Base-by-base conservation (phyloP, 2,329 filamentous ascomycete species). In the Waltergamsia citrina region DNA sequence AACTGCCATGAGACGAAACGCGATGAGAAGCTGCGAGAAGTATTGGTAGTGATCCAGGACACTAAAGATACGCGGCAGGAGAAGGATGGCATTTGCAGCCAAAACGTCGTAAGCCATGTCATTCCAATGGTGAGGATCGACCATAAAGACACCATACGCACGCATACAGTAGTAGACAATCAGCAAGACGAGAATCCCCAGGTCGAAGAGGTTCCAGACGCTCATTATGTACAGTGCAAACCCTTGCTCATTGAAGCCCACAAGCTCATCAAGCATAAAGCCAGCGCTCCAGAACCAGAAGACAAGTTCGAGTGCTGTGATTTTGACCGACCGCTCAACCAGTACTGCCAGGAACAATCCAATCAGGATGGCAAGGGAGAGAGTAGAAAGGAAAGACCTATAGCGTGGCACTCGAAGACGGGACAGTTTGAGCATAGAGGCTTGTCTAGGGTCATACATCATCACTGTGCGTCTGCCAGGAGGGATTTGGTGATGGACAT, bases 281-380 rank as follows among this genome's bases (percentile, higher is more conserved):
- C 90, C 90, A 18, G 86, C 85, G 51, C 86, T 94, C 88, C 90
- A 96, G 56, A 95, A 85, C 90, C 90, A 96, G 59, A 96, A 95
- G 10, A 94, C 56, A 12, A 95, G 65, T 54, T 96, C 90, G 8
- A 95, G 63, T 1, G 74, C 74, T 2, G 86, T 94, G 48, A 96
- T 94, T 34, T 79, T 71, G 35, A 80, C 71, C 3, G 85, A 90
- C 38, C 85, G 74, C 50, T 84, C 66, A 9, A 74, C 64, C 4
- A 95, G 69, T 8, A 96, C 87, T 8, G 86, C 81, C 14, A 95
- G 63, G 53, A 94, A 95, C 9, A 95, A 69, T 11, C 77, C 81
- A 25, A 95, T 79, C 51, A 96, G 69, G 29, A 94, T 75, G 16
- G 84, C 85, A 36, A 94, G 80, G 3, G 88, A 95, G 37, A 87